phyloP scores from a whole-genome alignment of 2,329 filamentous ascomycete genomes.

The Aspergillus aculeatus region DNA sequence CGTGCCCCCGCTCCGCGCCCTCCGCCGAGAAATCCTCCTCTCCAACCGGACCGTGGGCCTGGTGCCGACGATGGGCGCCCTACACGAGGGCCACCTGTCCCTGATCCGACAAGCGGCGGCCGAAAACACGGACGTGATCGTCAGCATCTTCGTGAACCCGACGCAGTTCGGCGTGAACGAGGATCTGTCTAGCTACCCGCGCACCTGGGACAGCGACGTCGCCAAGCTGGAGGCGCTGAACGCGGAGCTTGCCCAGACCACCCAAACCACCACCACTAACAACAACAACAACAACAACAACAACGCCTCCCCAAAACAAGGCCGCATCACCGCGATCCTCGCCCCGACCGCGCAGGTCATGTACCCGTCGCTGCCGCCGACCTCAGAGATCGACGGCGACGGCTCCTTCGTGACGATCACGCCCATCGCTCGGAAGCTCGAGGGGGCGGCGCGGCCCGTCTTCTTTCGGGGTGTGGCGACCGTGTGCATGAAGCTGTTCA shows the following conservation, averaged over 20 bases:
- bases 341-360: conserved; percentile 79
- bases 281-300: too few species aligned
- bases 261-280: too few species aligned
- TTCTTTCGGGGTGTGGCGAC: conserved; percentile 97
- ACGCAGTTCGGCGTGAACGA: conserved; percentile 91
- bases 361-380: conserved; percentile 78
- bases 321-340: conserved; percentile 78
- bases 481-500: conserved; percentile 91
- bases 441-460: conserved; percentile 81
- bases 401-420: conserved; percentile 92
- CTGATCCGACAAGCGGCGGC: conserved; percentile 79
- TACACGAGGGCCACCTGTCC: conserved; percentile 88
- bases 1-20: conserved; percentile 67
- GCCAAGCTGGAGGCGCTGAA: conserved; percentile 67
- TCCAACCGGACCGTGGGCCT: conserved; percentile 75
- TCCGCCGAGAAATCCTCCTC: conserved; percentile 65
- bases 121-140: conserved; percentile 82
- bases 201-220: conserved; percentile 80
- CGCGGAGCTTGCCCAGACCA: conserved; percentile 61
- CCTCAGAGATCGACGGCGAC: conserved; percentile 69
- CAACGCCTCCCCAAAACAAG: conserved; percentile 31
- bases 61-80: conserved; percentile 95
- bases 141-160: conserved; percentile 94
- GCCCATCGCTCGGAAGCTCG: conserved; percentile 75
- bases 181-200: conserved; percentile 84